Evolutionary conservation across 179 eudicot species (phyloP).

Genomic region (Carnegiea gigantea): DNA sequence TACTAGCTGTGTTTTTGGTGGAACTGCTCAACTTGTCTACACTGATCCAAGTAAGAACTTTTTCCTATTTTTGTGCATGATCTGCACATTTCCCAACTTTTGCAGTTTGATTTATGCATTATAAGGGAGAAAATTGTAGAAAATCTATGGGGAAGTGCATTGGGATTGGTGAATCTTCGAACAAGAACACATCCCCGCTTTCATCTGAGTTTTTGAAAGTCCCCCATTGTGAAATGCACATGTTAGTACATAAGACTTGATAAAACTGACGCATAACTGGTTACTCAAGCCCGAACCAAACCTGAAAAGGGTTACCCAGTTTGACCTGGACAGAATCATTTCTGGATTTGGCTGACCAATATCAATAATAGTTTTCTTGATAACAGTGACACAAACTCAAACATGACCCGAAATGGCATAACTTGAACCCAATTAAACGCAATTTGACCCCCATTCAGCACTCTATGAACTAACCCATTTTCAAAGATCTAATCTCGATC

Average conservation of each 20-base stretch:
- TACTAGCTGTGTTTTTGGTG: slow-evolving; percentile 90
- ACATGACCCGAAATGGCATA: background rate
- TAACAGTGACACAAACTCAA: background rate
- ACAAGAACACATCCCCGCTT: too few relatives aligned
- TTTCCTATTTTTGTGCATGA: background rate
- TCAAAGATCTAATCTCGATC: background rate
- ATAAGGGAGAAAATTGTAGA: background rate
- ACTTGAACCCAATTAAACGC: too few relatives aligned
- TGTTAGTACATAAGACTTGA: background rate
- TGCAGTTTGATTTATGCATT: background rate
- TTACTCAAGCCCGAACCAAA: background rate
- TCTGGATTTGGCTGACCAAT: background rate
- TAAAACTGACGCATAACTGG: background rate
- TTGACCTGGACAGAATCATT: background rate
- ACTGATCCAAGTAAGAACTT: slow-evolving; percentile 83
- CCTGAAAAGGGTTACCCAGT: background rate
- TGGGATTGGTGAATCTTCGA: background rate
- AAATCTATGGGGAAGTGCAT: background rate
- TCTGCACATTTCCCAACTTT: background rate
- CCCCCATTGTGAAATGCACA: background rate
- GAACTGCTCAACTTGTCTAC: slow-evolving; percentile 68
- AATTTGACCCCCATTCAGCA: background rate
- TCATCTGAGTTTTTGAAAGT: background rate
- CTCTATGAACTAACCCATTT: background rate
- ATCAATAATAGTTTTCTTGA: background rate